These are phyloP conservation scores for Ophiorrhiza pumila DNA, from an alignment of 257 asterid species.

Conservation along the genomic window DNA sequence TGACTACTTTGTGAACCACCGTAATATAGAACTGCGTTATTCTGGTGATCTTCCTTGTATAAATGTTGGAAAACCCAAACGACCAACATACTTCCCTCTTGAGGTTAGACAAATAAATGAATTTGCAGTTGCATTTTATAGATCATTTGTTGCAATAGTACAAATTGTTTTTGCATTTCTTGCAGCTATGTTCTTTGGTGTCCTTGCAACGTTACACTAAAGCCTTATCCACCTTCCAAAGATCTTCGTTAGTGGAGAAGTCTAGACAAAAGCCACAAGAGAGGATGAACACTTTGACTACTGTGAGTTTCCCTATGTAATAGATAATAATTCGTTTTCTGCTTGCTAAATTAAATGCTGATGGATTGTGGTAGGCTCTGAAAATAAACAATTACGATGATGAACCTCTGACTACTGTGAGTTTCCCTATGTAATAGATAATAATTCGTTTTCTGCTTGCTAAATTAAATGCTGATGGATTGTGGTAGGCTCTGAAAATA, in stretches of 20 bases:
- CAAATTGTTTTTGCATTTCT: conserved; percentile 15
- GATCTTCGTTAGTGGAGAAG: conserved; percentile 79
- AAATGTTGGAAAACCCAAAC: conserved; percentile 84
- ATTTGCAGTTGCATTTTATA: neutral
- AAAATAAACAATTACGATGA: conserved; percentile 70
- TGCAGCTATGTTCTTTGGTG: conserved; percentile 65
- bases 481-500: conserved; percentile 67
- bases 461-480: conserved; percentile 13
- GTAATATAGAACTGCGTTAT: conserved; percentile 65
- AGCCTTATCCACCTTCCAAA: conserved; percentile 67
- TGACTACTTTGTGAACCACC: conserved; percentile 78
- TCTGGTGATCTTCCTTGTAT: conserved; percentile 94
- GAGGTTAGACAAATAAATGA: conserved; percentile 45
- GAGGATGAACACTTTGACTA: conserved; percentile 63
- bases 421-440: too few relatives aligned
- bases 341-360: conserved; percentile 15
- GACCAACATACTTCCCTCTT: conserved; percentile 79
- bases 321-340: too few relatives aligned
- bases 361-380: conserved; percentile 53
- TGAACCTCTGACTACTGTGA: too few relatives aligned
- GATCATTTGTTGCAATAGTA: neutral
- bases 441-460: neutral
- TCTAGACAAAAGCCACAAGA: conserved; percentile 91
- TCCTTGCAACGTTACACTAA: conserved; percentile 88
- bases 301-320: conserved; percentile 51